A percentile compares a stretch with the other conserved stretches of the same genome.
Evolutionary conservation across 1,284 basidiomycete genomes (phyloP).

Genomic region (Amylostereum areolatum): DNA sequence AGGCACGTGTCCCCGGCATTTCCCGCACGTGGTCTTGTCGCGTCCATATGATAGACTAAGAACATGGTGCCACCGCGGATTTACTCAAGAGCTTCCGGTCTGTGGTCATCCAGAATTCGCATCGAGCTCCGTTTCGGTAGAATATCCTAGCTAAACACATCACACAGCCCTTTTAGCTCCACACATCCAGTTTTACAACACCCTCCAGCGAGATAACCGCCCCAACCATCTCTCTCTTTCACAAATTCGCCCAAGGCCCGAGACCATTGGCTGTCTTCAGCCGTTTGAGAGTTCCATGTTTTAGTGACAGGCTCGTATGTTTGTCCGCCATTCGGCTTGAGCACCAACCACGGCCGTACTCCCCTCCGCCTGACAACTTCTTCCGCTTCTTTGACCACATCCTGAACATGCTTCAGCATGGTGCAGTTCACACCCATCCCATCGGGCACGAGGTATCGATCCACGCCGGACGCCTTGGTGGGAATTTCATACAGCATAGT

Average conservation of each 20-base stretch:
- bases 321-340: slow-evolving; percentile 73
- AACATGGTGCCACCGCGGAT: too few relatives aligned
- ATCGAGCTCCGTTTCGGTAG: too few relatives aligned
- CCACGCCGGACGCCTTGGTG: slow-evolving; percentile 7
- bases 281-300: slow-evolving; percentile 34
- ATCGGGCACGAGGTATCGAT: slow-evolving; percentile 27
- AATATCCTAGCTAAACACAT: background rate
- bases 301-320: slow-evolving; percentile 44
- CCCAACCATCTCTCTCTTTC: slow-evolving; percentile 44
- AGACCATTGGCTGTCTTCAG: slow-evolving; percentile 12
- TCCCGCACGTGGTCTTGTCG: too few relatives aligned
- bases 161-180: slow-evolving; percentile 34
- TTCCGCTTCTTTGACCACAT: slow-evolving; percentile 29
- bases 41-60: too few relatives aligned
- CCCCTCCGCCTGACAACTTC: too few relatives aligned
- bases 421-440: slow-evolving; percentile 76
- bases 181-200: slow-evolving; percentile 62
- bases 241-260: slow-evolving; percentile 34
- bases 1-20: too few relatives aligned
- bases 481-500: slow-evolving; percentile 13
- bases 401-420: slow-evolving; percentile 28
- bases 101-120: too few relatives aligned
- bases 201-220: slow-evolving; percentile 59
- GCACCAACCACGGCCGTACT: slow-evolving; percentile 53
- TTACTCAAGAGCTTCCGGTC: too few relatives aligned